Percentiles rank a stretch among this genome's conserved stretches.
phyloP scores from a whole-genome alignment of 1,139 yeast genomes.

The Sugiyamaella grinbergsii region DNA sequence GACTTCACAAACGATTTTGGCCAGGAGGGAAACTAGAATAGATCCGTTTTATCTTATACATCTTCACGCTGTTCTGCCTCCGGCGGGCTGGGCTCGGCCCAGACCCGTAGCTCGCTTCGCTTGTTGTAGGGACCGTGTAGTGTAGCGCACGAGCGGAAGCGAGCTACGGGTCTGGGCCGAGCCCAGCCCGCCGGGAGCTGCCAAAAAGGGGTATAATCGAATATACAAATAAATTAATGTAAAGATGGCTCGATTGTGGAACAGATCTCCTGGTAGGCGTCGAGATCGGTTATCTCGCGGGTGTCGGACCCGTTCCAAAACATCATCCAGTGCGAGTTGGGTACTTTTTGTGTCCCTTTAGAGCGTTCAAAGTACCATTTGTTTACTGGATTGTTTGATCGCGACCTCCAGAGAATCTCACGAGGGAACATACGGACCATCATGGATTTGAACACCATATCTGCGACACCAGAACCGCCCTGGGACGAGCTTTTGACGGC shows the following conservation, averaged over 20 bases:
- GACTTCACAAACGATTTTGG: conserved; percentile 95
- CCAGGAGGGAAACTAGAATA: conserved; percentile 78
- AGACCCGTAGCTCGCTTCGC: conserved; percentile 10
- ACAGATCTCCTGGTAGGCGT: conserved; percentile 42
- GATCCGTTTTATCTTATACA: no score
- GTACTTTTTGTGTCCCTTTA: conserved; percentile 61
- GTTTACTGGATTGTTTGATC: conserved; percentile 84
- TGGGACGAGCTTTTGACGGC: conserved; percentile 83
- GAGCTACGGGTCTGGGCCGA: conserved; percentile 8
- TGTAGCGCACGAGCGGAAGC: not conserved
- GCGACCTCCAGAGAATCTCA: conserved; percentile 87
- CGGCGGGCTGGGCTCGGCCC: conserved; percentile 6
- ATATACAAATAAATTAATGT: conserved; percentile 3
- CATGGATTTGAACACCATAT: conserved; percentile 82
- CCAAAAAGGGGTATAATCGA: not conserved
- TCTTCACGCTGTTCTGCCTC: not conserved
- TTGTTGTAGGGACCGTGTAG: not conserved
- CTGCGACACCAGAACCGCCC: conserved; percentile 93
- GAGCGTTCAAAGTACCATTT: conserved; percentile 97
- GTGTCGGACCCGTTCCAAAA: conserved; percentile 63
- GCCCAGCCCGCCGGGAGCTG: conserved; percentile 1
- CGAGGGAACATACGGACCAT: conserved; percentile 63
- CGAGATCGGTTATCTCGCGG: conserved; percentile 40
- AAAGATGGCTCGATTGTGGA: conserved; percentile 42
- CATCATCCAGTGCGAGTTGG: conserved; percentile 63